Base-by-base conservation (phyloP, 2,329 filamentous ascomycete genomes). In the Arthrobotrys sinensis region DNA sequence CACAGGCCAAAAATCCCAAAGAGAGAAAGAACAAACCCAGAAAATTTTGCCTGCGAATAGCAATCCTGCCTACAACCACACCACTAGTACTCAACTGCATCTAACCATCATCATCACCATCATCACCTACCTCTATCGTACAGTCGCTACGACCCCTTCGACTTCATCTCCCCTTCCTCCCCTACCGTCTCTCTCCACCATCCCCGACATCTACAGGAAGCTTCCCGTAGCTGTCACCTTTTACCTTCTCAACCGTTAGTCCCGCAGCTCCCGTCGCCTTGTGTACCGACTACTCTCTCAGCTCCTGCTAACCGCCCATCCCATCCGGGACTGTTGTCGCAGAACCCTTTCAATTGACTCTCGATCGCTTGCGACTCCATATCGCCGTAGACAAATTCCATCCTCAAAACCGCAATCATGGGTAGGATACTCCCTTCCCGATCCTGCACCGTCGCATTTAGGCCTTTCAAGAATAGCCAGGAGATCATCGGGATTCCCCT, bases 401-500 rank as follows among this genome's bases (percentile, higher is more conserved):
- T 46, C 3, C 19, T 68, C 16, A 43, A 63, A 57, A 43, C 66
- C 32, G 87, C 88, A 90, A 90, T 89, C 88, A 91, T 91, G 86
- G 86, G 86, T 87, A 82, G 80, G 85, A 83, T 78, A 66, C 46
- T 79, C 55, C 14, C 8, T 40, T 7, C 21, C 8, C 24, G 11
- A 11, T 38, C 46, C 21, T 63, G 10, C 21, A 11, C 14, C 24
- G 36, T 52, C 64, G 46, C 45, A 55, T 28, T 36, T 40, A 64
- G 57, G 55, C 72, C 65, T 69, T 52, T 21, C 11, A 38, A 38
- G 16, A 60, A 19, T n/a, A 46, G n/a, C 21, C 48, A 43, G 64
- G 62, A 43, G 63, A 65, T 65, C 55, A 19, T 45, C 50, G 55
- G 55, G 64, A 69, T 80, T 46, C 69, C 46, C 57, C 75, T 75